phyloP scores from a whole-genome alignment of 495 filamentous ascomycete species.

The Staphylotrichum tortipilum region DNA sequence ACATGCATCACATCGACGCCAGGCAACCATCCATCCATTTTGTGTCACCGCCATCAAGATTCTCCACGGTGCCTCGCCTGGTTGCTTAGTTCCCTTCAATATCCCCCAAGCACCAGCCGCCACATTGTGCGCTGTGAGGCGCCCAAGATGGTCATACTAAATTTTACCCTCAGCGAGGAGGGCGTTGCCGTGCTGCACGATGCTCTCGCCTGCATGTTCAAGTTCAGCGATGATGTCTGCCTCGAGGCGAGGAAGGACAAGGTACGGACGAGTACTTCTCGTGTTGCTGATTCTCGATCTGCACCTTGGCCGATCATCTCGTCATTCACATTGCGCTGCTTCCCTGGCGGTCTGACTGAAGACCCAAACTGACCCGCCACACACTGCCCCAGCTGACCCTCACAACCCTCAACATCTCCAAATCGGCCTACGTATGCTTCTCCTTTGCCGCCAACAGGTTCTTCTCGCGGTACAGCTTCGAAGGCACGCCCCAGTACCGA shows the following conservation, averaged over 20 bases:
- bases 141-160: slow-evolving; percentile 41
- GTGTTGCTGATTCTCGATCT: too few species aligned
- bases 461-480: slow-evolving; percentile 69
- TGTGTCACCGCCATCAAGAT: too few species aligned
- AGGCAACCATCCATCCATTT: too few species aligned
- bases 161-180: slow-evolving; percentile 69
- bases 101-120: too few species aligned
- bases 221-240: slow-evolving; percentile 84
- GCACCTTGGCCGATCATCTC: too few species aligned
- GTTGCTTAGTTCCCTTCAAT: too few species aligned
- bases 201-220: slow-evolving; percentile 73
- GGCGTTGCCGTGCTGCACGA: slow-evolving; percentile 71
- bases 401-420: slow-evolving; percentile 81
- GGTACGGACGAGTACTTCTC: too few species aligned
- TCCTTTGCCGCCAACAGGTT: slow-evolving; percentile 64
- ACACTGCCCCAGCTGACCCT: slow-evolving; percentile 54
- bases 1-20: too few species aligned
- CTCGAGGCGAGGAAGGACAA: slow-evolving; percentile 72
- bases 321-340: too few species aligned
- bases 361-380: background rate
- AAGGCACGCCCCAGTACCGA: slow-evolving; percentile 34
- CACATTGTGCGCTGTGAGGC: background rate
- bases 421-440: slow-evolving; percentile 84
- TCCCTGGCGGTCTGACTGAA: too few species aligned
- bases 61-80: too few species aligned